A percentile compares a stretch with the other conserved stretches of the same genome.
Conservation (phyloP, 2,329 filamentous ascomycete genomes). For the Pestalotiopsis fici region DNA sequence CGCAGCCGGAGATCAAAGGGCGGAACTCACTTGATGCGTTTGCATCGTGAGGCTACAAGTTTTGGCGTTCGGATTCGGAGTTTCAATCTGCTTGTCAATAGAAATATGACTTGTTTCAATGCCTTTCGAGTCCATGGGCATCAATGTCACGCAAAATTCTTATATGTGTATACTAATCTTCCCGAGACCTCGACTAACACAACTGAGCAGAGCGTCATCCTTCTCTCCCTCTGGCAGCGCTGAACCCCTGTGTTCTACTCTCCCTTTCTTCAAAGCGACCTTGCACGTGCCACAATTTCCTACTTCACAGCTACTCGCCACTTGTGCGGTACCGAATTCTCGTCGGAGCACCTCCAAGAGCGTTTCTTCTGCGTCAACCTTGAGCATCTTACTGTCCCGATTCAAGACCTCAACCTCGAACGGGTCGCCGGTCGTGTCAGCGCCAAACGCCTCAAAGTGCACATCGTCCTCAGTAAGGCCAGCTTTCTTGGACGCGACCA, state of each 20-base stretch:
- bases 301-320: slow-evolving; percentile 53
- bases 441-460: slow-evolving; percentile 62
- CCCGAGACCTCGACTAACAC: slow-evolving; percentile 54
- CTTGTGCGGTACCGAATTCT: slow-evolving; percentile 38
- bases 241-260: slow-evolving; percentile 50
- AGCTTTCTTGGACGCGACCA: slow-evolving; percentile 37
- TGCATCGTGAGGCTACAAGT: background rate
- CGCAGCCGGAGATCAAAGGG: background rate
- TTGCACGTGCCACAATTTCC: slow-evolving; percentile 57
- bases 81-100: background rate
- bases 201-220: slow-evolving; percentile 45
- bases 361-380: slow-evolving; percentile 49
- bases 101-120: background rate
- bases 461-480: slow-evolving; percentile 51
- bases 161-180: slow-evolving; percentile 47
- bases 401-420: slow-evolving; percentile 58
- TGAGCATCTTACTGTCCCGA: slow-evolving; percentile 30
- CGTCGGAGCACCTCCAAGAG: slow-evolving; percentile 48
- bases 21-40: background rate
- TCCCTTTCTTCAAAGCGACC: slow-evolving; percentile 40
- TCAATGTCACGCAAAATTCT: background rate
- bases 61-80: slow-evolving; percentile 7
- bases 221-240: slow-evolving; percentile 48
- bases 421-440: slow-evolving; percentile 55
- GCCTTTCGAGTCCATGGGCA: background rate